Evolutionary conservation across 257 asterid species (phyloP).

Genomic region (Solanum chmielewskii): DNA sequence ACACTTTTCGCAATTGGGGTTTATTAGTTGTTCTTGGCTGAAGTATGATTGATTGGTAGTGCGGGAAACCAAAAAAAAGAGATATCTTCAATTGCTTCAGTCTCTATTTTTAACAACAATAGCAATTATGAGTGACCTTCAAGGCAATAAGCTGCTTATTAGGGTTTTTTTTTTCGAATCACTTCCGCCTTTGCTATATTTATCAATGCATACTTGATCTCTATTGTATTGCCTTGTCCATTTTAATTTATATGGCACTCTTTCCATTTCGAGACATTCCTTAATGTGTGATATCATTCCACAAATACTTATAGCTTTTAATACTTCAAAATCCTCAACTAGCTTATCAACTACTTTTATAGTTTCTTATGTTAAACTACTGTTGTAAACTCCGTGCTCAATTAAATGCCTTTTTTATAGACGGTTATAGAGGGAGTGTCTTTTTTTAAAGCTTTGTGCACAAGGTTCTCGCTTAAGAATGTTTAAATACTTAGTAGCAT

Average conservation of each 20-base stretch:
- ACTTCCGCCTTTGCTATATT: neutral
- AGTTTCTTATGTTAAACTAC: neutral
- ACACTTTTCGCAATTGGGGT: neutral
- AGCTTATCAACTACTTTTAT: neutral
- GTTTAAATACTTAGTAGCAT: neutral
- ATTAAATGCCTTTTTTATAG: neutral
- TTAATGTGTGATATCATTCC: neutral
- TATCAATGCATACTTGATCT: neutral
- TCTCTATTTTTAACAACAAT: neutral
- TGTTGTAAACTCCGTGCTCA: neutral
- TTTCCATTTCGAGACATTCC: neutral
- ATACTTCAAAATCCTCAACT: neutral
- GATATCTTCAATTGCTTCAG: neutral
- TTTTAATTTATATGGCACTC: neutral
- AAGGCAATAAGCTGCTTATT: neutral
- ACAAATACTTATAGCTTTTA: neutral
- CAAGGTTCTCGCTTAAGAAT: neutral
- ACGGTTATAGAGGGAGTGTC: neutral
- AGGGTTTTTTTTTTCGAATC: neutral
- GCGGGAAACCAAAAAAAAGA: neutral
- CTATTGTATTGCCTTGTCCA: neutral
- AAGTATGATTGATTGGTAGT: neutral
- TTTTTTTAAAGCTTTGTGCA: neutral
- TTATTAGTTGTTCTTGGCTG: neutral
- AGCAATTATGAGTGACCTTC: neutral